Base-by-base conservation (phyloP, 257 asterid genomes). In the Jacaranda mimosifolia region DNA sequence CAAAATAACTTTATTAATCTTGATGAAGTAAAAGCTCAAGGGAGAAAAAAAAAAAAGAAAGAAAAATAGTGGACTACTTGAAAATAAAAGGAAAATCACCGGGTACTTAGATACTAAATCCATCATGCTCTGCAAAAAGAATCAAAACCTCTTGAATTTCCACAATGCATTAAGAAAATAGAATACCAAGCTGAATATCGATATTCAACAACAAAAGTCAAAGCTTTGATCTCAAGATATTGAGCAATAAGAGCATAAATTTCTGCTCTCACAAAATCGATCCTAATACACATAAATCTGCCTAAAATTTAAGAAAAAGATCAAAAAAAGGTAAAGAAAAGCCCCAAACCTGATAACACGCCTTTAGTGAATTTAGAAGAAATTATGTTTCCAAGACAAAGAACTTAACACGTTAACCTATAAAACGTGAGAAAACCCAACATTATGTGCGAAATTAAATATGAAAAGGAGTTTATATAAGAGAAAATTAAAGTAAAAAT, bases 101-200 rank as follows among this genome's bases (percentile, higher is more conserved):
- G 92, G 98, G 82, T 92, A 92, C 88, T 88, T 94, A 0, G 97
- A 89, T 48, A 94, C 93, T 79, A 92, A 89, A 84, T 90, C 97
- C 98, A 94, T 94, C 59, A 57, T 59, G 69, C 79, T 21, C 63
- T 9, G 68, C 51, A 75, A 39, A 59, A 58, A 32, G 43, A 73
- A 79, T 60, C 86, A 80, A 81, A 74, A 48, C n/a, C n/a, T 60
- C 85, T 75, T 43, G 62, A 83, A 82, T 71, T 77, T 51, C 94
- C 84, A 86, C 58, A 88, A 84, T 68, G 86, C 79, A 86, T 77
- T 59, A 70, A 58, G 40, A 53, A n/a, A 57, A 46, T 58, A 63
- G 57, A 67, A 59, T 53, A 70, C 35, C 59, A 64, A 55, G 46
- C 13, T 62, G 13, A 48, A 74, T 59, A 73, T 68, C 74, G 49